A percentile compares a stretch with the other conserved stretches of the same genome.
These are phyloP conservation scores for Mucor indicus DNA, from an alignment of 371 early-diverging fungal species.

Conservation along the genomic window DNA sequence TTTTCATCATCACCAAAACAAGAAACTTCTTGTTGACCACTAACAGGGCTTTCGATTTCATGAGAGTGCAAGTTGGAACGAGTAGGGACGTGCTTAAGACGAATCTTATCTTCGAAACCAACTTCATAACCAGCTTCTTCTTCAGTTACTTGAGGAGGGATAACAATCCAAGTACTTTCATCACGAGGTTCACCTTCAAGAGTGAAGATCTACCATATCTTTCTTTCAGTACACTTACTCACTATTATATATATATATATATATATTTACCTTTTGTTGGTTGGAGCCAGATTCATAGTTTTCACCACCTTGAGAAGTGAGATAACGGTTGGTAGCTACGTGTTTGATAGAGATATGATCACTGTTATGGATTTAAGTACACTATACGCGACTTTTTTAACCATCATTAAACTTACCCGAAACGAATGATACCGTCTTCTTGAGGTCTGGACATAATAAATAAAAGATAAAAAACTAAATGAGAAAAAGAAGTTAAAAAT, in stretches of 20 bases:
- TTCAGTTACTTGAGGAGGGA: constrained; percentile 36
- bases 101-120: constrained; percentile 48
- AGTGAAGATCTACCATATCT: constrained; percentile 28
- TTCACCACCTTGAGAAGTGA: constrained; percentile 31
- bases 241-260: background rate
- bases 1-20: constrained; percentile 48
- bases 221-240: background rate
- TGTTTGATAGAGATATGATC: constrained; percentile 44
- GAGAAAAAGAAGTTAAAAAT: too few relatives aligned
- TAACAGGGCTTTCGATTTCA: constrained; percentile 44
- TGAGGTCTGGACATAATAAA: constrained; percentile 3
- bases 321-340: constrained; percentile 51
- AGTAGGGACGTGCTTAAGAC: constrained; percentile 52
- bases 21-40: constrained; percentile 63
- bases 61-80: constrained; percentile 61
- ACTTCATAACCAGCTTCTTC: constrained; percentile 49
- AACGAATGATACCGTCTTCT: constrained; percentile 12
- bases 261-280: constrained; percentile 41
- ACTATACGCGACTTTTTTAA: background rate
- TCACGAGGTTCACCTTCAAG: constrained; percentile 31
- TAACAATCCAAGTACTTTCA: constrained; percentile 52
- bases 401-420: constrained; percentile 14
- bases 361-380: background rate
- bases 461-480: too few relatives aligned
- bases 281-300: constrained; percentile 46